Evolutionary conservation across 352 stramenopile genomes (phyloP), one percentile per base, ranked within the genome.

Genomic region (Peronospora tabacina): DNA sequence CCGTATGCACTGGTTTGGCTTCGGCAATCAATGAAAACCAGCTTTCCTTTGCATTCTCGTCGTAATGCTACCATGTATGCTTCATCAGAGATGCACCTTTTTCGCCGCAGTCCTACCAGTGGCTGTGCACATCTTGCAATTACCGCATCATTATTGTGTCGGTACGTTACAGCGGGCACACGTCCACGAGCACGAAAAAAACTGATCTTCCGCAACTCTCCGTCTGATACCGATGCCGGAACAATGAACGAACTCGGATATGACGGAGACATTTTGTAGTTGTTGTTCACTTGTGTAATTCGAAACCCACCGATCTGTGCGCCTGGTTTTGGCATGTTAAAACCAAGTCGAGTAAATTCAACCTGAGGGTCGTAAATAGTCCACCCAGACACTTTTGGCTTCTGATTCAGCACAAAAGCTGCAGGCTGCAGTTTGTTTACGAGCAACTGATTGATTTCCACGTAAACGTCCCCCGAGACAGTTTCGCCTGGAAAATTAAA

Each of bases 41-140:
- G 47, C 32, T 82, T 77, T 7, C 79, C 67, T 36, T 64, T 68
- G 48, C 73, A 72, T 49, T 92, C 75, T 20, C 63, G 55, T 26
- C 67, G 63, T 40, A 93, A 49, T 2, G 75, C 69, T 9, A 52
- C 43, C 52, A 93, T 81, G 35, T 73, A 90, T 0, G 71, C 70
- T 68, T 98, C 94, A 64, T 99, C 96, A 1, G 84, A 77, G 0
- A 72, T 66, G 61, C 82, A 97, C 2, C 87, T 79, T 67, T 97
- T 95, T 10, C 95, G 85, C 37, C 94, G 75, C 6, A 99, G 60
- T 6, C 96, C 96, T 1, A 98, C 87, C 49, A 98, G 82, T 3
- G 95, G 95, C 56, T 98, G 95, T 11, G 93, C 74, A 43, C 82
- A 96, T 22, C 96, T 72, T 32, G 86, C 97, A 22, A 99, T 85